Percentiles rank a stretch among this genome's conserved stretches.
These are phyloP conservation scores for Sindora glabra DNA, from an alignment of 306 rosid genomes.

Conservation along the genomic window DNA sequence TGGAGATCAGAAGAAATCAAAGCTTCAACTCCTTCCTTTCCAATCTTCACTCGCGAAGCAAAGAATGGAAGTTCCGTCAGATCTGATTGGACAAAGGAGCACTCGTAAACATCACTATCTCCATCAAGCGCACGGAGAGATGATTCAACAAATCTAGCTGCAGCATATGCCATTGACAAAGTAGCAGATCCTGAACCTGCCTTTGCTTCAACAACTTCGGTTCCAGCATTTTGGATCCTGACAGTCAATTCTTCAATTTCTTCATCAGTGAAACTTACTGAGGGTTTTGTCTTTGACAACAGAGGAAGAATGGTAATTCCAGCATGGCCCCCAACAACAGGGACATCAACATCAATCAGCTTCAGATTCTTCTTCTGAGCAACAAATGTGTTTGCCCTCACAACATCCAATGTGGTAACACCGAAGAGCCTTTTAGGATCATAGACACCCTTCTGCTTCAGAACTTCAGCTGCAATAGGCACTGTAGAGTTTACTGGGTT, in stretches of 20 bases:
- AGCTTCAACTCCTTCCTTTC: slow-evolving; percentile 87
- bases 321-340: slow-evolving; percentile 93
- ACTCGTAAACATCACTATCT: slow-evolving; percentile 90
- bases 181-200: slow-evolving; percentile 99
- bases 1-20: slow-evolving; percentile 72
- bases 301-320: slow-evolving; percentile 92
- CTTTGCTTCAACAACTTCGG: slow-evolving; percentile 98
- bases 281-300: slow-evolving; percentile 76
- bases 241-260: slow-evolving; percentile 70
- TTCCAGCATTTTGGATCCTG: slow-evolving; percentile 93
- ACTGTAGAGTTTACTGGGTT: slow-evolving; percentile 94
- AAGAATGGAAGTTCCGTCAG: slow-evolving; percentile 89
- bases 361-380: slow-evolving; percentile 87
- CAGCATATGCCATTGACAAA: slow-evolving; percentile 97
- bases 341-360: slow-evolving; percentile 94
- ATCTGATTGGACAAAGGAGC: slow-evolving; percentile 72
- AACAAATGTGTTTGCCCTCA: slow-evolving; percentile 96
- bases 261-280: slow-evolving; percentile 61
- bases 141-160: slow-evolving; percentile 94
- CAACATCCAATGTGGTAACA: slow-evolving; percentile 90
- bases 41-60: slow-evolving; percentile 90
- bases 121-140: slow-evolving; percentile 94
- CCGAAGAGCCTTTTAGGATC: slow-evolving; percentile 95
- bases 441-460: slow-evolving; percentile 84
- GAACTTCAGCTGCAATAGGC: slow-evolving; percentile 87